Conservation (phyloP, 352 stramenopile genomes). For the Globisporangium nodosum region DNA sequence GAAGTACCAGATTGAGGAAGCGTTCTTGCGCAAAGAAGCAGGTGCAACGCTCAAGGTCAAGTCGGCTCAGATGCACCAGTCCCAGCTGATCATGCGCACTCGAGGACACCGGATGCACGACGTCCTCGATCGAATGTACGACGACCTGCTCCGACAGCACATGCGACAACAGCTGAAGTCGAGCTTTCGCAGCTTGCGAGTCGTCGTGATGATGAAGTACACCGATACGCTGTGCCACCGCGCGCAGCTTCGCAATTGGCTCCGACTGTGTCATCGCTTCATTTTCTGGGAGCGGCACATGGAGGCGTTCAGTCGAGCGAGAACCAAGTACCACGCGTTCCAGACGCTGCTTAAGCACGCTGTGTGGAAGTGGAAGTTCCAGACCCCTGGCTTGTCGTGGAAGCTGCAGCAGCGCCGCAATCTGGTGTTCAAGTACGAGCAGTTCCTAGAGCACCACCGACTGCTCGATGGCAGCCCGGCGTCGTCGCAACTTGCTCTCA, state of each 20-base stretch:
- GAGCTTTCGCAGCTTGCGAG: slow-evolving; percentile 48
- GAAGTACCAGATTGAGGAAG: slow-evolving; percentile 33
- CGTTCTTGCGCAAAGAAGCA: slow-evolving; percentile 42
- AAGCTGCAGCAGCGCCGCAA: slow-evolving; percentile 29
- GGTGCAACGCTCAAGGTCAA: slow-evolving; percentile 41
- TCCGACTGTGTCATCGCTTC: slow-evolving; percentile 50
- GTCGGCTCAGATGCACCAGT: slow-evolving; percentile 35
- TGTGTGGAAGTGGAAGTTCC: slow-evolving; percentile 48
- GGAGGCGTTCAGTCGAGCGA: slow-evolving; percentile 25
- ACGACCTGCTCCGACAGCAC: slow-evolving; percentile 41
- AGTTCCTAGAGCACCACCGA: slow-evolving; percentile 19
- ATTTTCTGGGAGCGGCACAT: slow-evolving; percentile 48
- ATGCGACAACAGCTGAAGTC: slow-evolving; percentile 35
- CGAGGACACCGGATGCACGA: slow-evolving; percentile 51
- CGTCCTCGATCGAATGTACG: slow-evolving; percentile 53
- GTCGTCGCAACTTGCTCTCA: slow-evolving; percentile 26
- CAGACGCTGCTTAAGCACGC: slow-evolving; percentile 34
- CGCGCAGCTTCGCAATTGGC: slow-evolving; percentile 51
- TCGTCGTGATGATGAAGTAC: slow-evolving; percentile 46
- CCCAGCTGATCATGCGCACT: slow-evolving; percentile 42
- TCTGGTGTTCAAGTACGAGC: slow-evolving; percentile 37
- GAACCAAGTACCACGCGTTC: slow-evolving; percentile 39
- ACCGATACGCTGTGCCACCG: slow-evolving; percentile 34
- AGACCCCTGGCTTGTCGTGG: slow-evolving; percentile 29
- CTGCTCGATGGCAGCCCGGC: slow-evolving; percentile 29